These are phyloP conservation scores for Diaporthe capsici DNA, from an alignment of 2,329 filamentous ascomycete species.

Conservation along the genomic window DNA sequence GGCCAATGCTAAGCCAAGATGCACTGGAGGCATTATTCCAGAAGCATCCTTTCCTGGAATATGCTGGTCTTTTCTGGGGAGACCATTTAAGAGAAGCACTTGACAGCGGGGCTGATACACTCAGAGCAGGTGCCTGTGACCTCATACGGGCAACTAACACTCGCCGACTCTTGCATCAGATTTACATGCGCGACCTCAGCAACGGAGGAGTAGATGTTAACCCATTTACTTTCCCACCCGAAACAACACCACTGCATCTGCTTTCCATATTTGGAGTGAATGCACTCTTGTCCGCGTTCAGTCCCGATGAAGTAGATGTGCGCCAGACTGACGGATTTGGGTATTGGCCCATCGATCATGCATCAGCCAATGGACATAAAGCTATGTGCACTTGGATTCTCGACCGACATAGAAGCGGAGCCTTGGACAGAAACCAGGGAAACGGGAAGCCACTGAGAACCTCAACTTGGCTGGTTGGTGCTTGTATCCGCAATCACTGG, in stretches of 20 bases:
- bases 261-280: background rate
- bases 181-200: background rate
- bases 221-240: background rate
- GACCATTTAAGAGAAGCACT: background rate
- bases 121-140: background rate
- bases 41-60: background rate
- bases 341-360: background rate
- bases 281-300: background rate
- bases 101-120: background rate
- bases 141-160: background rate
- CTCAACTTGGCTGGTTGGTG: background rate
- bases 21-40: background rate
- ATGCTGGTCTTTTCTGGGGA: background rate
- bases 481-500: background rate
- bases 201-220: background rate
- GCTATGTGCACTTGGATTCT: background rate
- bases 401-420: background rate
- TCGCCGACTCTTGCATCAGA: background rate
- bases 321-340: background rate
- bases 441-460: fast-evolving
- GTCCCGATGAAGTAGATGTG: background rate
- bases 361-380: background rate
- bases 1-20: background rate
- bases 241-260: background rate
- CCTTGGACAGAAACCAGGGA: fast-evolving